A percentile compares a stretch with the other conserved stretches of the same genome.
Evolutionary conservation across 2,329 filamentous ascomycete genomes (phyloP).

Genomic region (Zymoseptoria pseudotritici): DNA sequence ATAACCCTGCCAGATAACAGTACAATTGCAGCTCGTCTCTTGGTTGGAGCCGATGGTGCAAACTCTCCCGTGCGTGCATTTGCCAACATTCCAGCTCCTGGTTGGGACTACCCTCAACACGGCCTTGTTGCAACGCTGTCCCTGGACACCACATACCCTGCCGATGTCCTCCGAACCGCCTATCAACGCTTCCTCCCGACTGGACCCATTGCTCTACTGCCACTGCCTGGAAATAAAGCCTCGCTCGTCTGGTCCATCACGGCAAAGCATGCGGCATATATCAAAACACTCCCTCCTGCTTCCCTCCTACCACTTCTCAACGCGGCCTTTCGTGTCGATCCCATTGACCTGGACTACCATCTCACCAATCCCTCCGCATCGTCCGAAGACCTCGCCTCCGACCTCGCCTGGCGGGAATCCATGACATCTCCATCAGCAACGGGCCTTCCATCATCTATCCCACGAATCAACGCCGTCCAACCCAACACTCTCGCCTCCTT

Average conservation of each 20-base stretch:
- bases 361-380: constrained; percentile 47
- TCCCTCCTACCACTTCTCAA: constrained; percentile 88
- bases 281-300: constrained; percentile 64
- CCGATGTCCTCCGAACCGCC: constrained; percentile 55
- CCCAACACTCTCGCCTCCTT: constrained; percentile 78
- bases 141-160: constrained; percentile 39
- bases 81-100: constrained; percentile 73
- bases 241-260: constrained; percentile 95
- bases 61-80: constrained; percentile 91
- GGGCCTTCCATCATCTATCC: constrained; percentile 37
- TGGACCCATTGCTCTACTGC: constrained; percentile 84
- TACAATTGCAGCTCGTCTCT: constrained; percentile 67
- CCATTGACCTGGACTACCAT: constrained; percentile 76
- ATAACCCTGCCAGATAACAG: constrained; percentile 61
- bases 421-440: constrained; percentile 50
- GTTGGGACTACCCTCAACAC: constrained; percentile 89
- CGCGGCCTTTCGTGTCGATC: constrained; percentile 76
- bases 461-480: constrained; percentile 63
- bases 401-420: constrained; percentile 73
- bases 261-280: constrained; percentile 64
- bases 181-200: constrained; percentile 94
- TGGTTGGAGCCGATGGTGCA: constrained; percentile 89
- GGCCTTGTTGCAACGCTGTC: constrained; percentile 85
- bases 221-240: constrained; percentile 72
- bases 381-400: constrained; percentile 49